Percentiles rank a stretch among this genome's conserved stretches.
Evolutionary conservation across 768 basidiomycete species (phyloP).

Genomic region (Leccinum imitatum): DNA sequence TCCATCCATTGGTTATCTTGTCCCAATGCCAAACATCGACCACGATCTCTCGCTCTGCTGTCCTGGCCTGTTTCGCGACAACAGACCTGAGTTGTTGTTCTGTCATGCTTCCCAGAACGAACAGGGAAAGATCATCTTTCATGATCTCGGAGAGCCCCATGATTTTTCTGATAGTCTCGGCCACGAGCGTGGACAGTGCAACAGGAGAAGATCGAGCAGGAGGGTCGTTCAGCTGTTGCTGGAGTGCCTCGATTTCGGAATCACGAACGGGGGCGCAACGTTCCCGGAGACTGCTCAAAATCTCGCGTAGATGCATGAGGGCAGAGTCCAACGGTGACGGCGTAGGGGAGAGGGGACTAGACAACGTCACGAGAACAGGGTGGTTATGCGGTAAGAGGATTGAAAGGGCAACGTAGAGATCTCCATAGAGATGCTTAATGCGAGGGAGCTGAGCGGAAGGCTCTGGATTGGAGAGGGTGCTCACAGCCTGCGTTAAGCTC

Average conservation of each 20-base stretch:
- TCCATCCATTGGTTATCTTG: constrained; percentile 24
- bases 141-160: constrained; percentile 58
- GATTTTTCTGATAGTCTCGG: constrained; percentile 47
- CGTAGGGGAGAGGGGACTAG: constrained; percentile 63
- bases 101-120: constrained; percentile 63
- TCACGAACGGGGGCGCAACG: constrained; percentile 73
- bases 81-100: constrained; percentile 55
- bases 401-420: constrained; percentile 48
- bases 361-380: constrained; percentile 48
- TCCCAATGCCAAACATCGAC: constrained; percentile 48
- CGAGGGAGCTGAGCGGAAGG: constrained; percentile 61
- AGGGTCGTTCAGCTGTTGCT: constrained; percentile 34
- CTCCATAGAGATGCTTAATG: constrained; percentile 54
- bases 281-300: constrained; percentile 49
- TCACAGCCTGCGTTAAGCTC: constrained; percentile 46
- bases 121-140: constrained; percentile 67
- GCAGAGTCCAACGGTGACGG: constrained; percentile 64
- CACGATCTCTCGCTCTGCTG: constrained; percentile 54
- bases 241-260: constrained; percentile 45
- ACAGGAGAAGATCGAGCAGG: constrained; percentile 1
- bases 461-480: constrained; percentile 53
- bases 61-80: constrained; percentile 52
- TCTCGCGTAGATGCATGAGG: constrained; percentile 52
- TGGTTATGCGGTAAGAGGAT: constrained; percentile 61
- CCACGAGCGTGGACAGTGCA: constrained; percentile 48